phyloP scores from a whole-genome alignment of 805 yeast species.

The Pichia pseudocactophila region DNA sequence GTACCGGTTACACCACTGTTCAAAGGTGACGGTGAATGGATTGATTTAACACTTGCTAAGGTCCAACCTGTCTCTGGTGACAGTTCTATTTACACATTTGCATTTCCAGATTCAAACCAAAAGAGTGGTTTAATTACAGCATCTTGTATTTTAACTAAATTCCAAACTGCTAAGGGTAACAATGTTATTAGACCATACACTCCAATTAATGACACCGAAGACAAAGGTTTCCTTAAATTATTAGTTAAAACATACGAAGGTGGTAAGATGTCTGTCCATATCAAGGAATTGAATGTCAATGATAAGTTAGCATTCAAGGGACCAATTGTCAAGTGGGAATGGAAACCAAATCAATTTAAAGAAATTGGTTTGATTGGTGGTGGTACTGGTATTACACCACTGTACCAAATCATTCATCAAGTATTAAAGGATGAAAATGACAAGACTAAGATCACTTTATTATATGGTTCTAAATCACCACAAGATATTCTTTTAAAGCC shows the following conservation, averaged over 20 bases:
- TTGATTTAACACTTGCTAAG: slow-evolving; percentile 51
- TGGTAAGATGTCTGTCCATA: slow-evolving; percentile 77
- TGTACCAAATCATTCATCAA: slow-evolving; percentile 77
- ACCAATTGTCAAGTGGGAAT: slow-evolving; percentile 84
- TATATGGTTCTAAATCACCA: slow-evolving; percentile 71
- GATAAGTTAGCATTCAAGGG: slow-evolving; percentile 91
- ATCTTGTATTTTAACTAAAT: slow-evolving; percentile 73
- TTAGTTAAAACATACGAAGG: slow-evolving; percentile 84
- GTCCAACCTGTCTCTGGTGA: slow-evolving; percentile 45
- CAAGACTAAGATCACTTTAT: slow-evolving; percentile 77
- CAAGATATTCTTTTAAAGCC: slow-evolving; percentile 74
- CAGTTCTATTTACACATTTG: slow-evolving; percentile 63
- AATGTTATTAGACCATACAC: slow-evolving; percentile 86
- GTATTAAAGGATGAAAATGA: slow-evolving; percentile 74
- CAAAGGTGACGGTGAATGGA: slow-evolving; percentile 59
- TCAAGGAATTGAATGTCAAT: slow-evolving; percentile 58
- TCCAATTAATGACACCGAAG: slow-evolving; percentile 65
- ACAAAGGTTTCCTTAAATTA: slow-evolving; percentile 68
- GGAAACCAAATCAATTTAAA: slow-evolving; percentile 79
- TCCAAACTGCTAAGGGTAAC: slow-evolving; percentile 72
- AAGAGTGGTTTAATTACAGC: slow-evolving; percentile 74
- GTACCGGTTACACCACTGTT: slow-evolving; percentile 33
- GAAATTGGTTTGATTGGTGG: slow-evolving; percentile 83
- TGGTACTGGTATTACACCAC: slow-evolving; percentile 95
- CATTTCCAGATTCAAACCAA: slow-evolving; percentile 56